phyloP scores from a whole-genome alignment of 768 basidiomycete species.

The Mycena amicta region DNA sequence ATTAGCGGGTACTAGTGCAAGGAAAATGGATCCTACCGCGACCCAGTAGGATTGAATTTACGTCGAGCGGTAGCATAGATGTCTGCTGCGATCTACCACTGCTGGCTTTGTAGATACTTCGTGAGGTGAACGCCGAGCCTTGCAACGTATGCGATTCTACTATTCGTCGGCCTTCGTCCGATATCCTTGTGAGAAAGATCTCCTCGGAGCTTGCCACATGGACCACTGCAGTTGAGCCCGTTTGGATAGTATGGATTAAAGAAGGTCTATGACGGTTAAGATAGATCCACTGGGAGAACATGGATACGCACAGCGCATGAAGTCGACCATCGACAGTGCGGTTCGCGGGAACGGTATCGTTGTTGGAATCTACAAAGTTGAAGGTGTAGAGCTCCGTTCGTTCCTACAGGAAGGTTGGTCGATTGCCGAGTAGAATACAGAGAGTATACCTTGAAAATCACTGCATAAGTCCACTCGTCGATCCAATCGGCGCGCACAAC shows the following conservation, averaged over 20 bases:
- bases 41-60: constrained; percentile 63
- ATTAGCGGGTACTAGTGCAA: too few relatives aligned
- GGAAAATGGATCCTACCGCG: constrained; percentile 57
- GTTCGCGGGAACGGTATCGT: constrained; percentile 26
- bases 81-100: constrained; percentile 31
- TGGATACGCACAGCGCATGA: constrained; percentile 11
- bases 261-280: constrained; percentile 13
- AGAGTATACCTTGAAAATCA: constrained; percentile 42
- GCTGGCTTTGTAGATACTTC: constrained; percentile 8
- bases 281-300: background rate
- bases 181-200: constrained; percentile 22
- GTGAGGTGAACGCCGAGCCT: background rate
- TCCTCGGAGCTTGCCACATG: constrained; percentile 25
- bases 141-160: constrained; percentile 10
- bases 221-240: constrained; percentile 28
- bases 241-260: constrained; percentile 21
- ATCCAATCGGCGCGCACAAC: constrained; percentile 42
- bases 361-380: constrained; percentile 37
- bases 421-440: background rate
- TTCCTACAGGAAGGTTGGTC: constrained; percentile 35
- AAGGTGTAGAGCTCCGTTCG: constrained; percentile 41
- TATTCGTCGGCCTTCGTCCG: constrained; percentile 20
- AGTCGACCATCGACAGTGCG: background rate
- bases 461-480: constrained; percentile 39
- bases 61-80: constrained; percentile 55